These are phyloP conservation scores for Boletus tomentosulus DNA, from an alignment of 768 basidiomycete species.

Conservation along the genomic window DNA sequence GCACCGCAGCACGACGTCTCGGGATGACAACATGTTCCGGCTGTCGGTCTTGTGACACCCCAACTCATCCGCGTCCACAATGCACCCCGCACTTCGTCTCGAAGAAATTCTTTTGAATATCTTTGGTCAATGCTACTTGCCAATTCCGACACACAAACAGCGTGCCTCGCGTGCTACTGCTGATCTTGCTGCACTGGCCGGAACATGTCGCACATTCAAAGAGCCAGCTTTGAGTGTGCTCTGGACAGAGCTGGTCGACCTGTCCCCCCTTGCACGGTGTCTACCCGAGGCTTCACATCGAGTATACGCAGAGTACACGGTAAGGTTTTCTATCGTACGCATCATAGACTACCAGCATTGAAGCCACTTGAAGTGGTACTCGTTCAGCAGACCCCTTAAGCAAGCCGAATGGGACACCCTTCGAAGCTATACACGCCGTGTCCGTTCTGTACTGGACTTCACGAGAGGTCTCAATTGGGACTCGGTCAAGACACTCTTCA, in stretches of 20 bases:
- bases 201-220: constrained; percentile 16
- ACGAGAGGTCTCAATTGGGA: constrained; percentile 17
- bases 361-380: constrained; percentile 9
- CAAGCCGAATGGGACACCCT: constrained; percentile 10
- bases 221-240: constrained; percentile 17
- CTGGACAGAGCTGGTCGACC: constrained; percentile 12
- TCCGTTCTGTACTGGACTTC: constrained; percentile 11
- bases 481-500: constrained; percentile 12
- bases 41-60: background rate
- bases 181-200: constrained; percentile 13
- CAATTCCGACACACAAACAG: background rate
- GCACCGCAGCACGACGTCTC: too few relatives aligned
- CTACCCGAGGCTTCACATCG: constrained; percentile 9
- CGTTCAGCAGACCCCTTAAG: constrained; percentile 12
- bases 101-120: constrained; percentile 12
- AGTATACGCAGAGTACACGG: constrained; percentile 9
- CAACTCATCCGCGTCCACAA: background rate
- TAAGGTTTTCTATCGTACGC: background rate
- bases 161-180: background rate
- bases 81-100: constrained; percentile 7
- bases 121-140: constrained; percentile 10
- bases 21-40: background rate
- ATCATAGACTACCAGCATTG: background rate
- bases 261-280: constrained; percentile 12
- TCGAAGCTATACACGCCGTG: constrained; percentile 9